Evolutionary conservation across 2,329 filamentous ascomycete species (phyloP).

Genomic region (Venturia aucupariae): DNA sequence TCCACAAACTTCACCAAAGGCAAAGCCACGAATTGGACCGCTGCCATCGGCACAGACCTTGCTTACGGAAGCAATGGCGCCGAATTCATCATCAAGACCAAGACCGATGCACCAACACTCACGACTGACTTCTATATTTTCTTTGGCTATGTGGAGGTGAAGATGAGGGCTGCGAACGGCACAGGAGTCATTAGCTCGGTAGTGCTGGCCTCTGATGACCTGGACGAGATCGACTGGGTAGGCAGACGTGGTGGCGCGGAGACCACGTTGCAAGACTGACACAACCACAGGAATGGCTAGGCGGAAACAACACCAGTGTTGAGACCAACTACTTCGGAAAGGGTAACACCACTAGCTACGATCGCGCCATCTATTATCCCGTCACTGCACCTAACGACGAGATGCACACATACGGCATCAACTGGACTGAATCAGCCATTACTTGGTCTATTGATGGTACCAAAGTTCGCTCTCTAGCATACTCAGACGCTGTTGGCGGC

Average conservation of each 20-base stretch:
- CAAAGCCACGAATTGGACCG: background rate
- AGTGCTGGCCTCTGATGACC: constrained; percentile 10
- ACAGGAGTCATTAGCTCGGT: constrained; percentile 9
- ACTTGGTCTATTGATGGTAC: constrained; percentile 57
- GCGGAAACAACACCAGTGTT: constrained; percentile 29
- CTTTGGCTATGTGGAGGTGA: constrained; percentile 10
- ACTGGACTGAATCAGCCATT: constrained; percentile 57
- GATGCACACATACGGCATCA: constrained; percentile 40
- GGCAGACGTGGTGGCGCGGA: background rate
- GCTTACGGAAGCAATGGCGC: constrained; percentile 37
- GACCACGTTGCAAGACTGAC: background rate
- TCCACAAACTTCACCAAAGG: background rate
- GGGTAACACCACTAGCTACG: constrained; percentile 43
- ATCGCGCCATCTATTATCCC: constrained; percentile 32
- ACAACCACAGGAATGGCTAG: constrained; percentile 29
- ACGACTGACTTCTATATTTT: constrained; percentile 4
- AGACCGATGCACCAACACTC: constrained; percentile 1
- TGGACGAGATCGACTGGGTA: constrained; percentile 14
- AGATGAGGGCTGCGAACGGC: constrained; percentile 9
- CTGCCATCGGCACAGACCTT: constrained; percentile 26
- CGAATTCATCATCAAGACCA: constrained; percentile 34
- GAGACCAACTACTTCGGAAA: constrained; percentile 48
- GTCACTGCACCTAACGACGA: constrained; percentile 25
- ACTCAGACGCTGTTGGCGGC: constrained; percentile 47
- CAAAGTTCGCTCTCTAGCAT: constrained; percentile 52